Percentiles rank a stretch among this genome's conserved stretches.
phyloP scores from a whole-genome alignment of 805 yeast genomes.

The Suhomyces kilbournensis region DNA sequence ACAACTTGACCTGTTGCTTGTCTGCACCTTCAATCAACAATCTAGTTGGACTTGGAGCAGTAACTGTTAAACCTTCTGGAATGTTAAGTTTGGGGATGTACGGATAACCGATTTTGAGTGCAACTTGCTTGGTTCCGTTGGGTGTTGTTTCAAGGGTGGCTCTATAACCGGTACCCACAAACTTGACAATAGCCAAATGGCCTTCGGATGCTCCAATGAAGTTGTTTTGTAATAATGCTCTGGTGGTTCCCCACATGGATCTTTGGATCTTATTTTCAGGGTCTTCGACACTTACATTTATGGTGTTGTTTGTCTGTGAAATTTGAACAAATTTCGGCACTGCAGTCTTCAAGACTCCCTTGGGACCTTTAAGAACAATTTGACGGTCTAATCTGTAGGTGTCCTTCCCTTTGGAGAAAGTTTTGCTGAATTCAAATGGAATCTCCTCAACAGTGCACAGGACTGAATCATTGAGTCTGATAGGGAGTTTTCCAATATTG shows the following conservation, averaged over 20 bases:
- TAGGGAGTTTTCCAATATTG: conserved; percentile 79
- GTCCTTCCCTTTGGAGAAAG: conserved; percentile 65
- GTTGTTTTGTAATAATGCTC: conserved; percentile 74
- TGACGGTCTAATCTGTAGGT: conserved; percentile 55
- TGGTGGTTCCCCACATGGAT: conserved; percentile 92
- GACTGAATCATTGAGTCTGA: conserved; percentile 64
- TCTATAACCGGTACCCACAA: conserved; percentile 97
- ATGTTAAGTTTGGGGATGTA: conserved; percentile 71
- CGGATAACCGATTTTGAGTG: conserved; percentile 85
- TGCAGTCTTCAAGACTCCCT: conserved; percentile 60
- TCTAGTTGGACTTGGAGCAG: conserved; percentile 82
- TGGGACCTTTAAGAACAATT: conserved; percentile 71
- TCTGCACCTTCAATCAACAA: conserved; percentile 82
- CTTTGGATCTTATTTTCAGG: conserved; percentile 63
- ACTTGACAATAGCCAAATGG: conserved; percentile 78
- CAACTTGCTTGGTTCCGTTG: conserved; percentile 52
- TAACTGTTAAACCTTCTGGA: conserved; percentile 73
- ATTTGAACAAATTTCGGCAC: conserved; percentile 71
- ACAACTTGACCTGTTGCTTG: conserved; percentile 80
- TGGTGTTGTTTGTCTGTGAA: conserved; percentile 26
- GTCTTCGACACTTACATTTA: conserved; percentile 57
- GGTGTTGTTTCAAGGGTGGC: conserved; percentile 64
- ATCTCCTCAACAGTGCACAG: conserved; percentile 45
- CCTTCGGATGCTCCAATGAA: conserved; percentile 91
- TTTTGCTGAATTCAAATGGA: conserved; percentile 50